Base-by-base conservation (phyloP, 129 eudicot species). In the Helichrysum umbraculigerum region DNA sequence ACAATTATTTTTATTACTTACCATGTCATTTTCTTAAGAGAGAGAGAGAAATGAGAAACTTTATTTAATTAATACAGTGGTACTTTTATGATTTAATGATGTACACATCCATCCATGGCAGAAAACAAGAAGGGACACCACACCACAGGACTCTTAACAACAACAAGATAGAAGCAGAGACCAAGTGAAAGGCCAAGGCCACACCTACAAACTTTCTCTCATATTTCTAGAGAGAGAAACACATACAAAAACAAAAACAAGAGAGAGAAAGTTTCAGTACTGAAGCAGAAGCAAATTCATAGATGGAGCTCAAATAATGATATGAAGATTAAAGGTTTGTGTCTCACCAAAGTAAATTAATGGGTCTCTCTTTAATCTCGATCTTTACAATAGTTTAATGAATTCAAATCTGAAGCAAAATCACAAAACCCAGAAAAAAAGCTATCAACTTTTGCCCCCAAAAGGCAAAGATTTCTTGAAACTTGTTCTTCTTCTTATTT, bases 41-140 rank as follows among this genome's bases (percentile, higher is more conserved):
- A 76, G 73, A 73, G 37, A 66, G 73, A 71, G 81, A 59, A 68
- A 42, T 56, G 59, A 72, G 19, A 0, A 10, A 57, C 56, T 54
- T 73, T 66, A 76, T 79, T 83, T 82, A 25, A 7, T 83, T 82
- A 25, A 7, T 22, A 25, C 29, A 10, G 1, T 82, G 66, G 76
- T 84, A 81, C 73, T 88, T 28, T 30, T 63, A 63, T 35, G 81
- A 80, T 86, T 25, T 83, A 76, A 42, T 79, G 88, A 78, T 89
- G 84, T 82, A 81, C 87, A 79, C 96, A 87, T 85, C 90, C 87
- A 85, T 82, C 91, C 90, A 85, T 81, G 92, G 85, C 91, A 85
- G 82, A 81, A 78, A 79, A 82, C 82, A 85, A 82, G 80, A 81
- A 79, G 79, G 75, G 82, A 67, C 74, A 75, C 75, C 85, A 67